phyloP scores from a whole-genome alignment of 139 green algal species.

The Haematococcus lacustris region DNA sequence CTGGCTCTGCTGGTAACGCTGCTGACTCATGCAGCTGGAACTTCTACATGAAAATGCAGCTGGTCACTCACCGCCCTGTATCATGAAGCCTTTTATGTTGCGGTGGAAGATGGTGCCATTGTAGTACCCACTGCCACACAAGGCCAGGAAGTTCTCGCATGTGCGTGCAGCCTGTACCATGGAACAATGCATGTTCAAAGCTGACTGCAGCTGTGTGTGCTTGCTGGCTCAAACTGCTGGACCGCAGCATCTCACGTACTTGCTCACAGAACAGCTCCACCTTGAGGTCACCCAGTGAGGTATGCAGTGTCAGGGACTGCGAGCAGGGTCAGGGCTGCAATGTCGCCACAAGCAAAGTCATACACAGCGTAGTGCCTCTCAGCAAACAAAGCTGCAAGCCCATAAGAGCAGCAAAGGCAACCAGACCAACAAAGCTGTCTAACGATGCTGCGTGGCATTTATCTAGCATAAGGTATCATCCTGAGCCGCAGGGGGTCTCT shows the following conservation, averaged over 20 bases:
- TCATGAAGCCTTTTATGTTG: slow-evolving; percentile 89
- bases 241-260: slow-evolving; percentile 16
- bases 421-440: too few relatives aligned
- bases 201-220: not conserved
- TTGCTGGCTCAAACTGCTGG: not conserved
- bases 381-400: too few relatives aligned
- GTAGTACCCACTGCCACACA: slow-evolving; percentile 87
- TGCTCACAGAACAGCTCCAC: slow-evolving; percentile 93
- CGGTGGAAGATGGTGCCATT: slow-evolving; percentile 85
- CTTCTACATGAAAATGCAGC: not conserved
- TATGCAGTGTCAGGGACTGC: slow-evolving; percentile 96
- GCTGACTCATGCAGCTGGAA: not conserved
- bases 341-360: too few relatives aligned
- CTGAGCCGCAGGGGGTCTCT: too few relatives aligned
- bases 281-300: slow-evolving; percentile 92
- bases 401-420: too few relatives aligned
- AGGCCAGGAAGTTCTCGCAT: slow-evolving; percentile 83
- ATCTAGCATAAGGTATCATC: too few relatives aligned
- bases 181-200: not conserved
- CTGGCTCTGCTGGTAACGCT: not conserved
- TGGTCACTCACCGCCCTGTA: slow-evolving; percentile 60
- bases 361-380: too few relatives aligned
- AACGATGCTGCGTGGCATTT: too few relatives aligned
- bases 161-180: not conserved
- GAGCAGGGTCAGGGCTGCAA: too few relatives aligned